Conservation (phyloP, 305 asterid species). For the Striga hermonthica region DNA sequence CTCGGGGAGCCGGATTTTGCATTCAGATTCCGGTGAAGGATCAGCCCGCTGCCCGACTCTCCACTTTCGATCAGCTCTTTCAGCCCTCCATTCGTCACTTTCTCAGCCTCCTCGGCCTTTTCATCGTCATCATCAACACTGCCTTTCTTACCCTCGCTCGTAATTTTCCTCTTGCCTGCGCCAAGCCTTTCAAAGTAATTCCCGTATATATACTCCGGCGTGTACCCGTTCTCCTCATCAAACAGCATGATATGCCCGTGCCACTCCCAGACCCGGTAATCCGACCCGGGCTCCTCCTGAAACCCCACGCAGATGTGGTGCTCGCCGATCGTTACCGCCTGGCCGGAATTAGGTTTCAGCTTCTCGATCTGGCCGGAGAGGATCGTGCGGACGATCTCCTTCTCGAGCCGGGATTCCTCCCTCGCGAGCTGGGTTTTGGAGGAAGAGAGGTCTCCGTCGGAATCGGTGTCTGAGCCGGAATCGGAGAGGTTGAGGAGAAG, state of each 20-base stretch:
- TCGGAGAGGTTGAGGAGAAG: constrained; percentile 58
- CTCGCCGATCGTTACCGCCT: constrained; percentile 78
- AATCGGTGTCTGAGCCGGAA: constrained; percentile 43
- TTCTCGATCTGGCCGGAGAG: constrained; percentile 54
- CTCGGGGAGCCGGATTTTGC: constrained; percentile 42
- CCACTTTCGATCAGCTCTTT: constrained; percentile 69
- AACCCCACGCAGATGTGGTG: constrained; percentile 92
- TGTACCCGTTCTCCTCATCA: constrained; percentile 86
- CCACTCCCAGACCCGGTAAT: constrained; percentile 98
- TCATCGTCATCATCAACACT: constrained; percentile 32
- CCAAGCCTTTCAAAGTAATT: constrained; percentile 77
- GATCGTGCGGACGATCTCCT: constrained; percentile 66
- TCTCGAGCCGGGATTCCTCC: constrained; percentile 84
- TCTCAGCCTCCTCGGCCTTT: constrained; percentile 41
- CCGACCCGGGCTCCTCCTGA: constrained; percentile 75
- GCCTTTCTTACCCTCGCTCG: constrained; percentile 15
- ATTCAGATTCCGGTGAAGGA: constrained; percentile 49
- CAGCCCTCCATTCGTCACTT: constrained; percentile 59
- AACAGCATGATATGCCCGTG: constrained; percentile 91
- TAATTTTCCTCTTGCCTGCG: constrained; percentile 32
- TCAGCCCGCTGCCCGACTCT: constrained; percentile 47
- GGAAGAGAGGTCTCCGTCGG: constrained; percentile 38
- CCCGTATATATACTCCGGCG: constrained; percentile 89
- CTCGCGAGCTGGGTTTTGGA: constrained; percentile 65
- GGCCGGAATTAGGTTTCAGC: constrained; percentile 89